These are phyloP conservation scores for Cercophora sp. DNA, from an alignment of 495 filamentous ascomycete genomes.

Conservation along the genomic window DNA sequence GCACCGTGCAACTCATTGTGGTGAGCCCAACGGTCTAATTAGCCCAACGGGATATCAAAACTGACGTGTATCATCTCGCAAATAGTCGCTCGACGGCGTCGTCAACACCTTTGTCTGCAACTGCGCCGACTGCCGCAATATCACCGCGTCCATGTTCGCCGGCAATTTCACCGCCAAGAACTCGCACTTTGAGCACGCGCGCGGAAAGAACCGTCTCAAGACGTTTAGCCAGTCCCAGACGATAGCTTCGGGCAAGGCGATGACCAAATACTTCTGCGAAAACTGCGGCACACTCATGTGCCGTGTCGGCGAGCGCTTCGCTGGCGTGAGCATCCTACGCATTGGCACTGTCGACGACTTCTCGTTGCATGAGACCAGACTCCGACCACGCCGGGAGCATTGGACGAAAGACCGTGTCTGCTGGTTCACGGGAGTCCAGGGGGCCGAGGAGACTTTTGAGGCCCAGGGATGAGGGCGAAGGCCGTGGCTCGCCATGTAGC, in stretches of 20 bases:
- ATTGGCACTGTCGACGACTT: conserved; percentile 56
- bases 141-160: conserved; percentile 58
- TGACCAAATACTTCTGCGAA: conserved; percentile 54
- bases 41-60: neutral
- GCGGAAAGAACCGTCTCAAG: conserved; percentile 44
- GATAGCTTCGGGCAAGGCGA: conserved; percentile 37
- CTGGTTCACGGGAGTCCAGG: conserved; percentile 39
- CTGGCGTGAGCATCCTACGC: conserved; percentile 42
- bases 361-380: conserved; percentile 45
- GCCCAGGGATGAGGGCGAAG: too few relatives aligned
- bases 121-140: conserved; percentile 55
- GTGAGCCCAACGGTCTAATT: conserved; percentile 26
- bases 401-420: conserved; percentile 41
- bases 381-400: conserved; percentile 43
- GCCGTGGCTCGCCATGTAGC: too few relatives aligned
- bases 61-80: neutral
- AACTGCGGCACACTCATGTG: conserved; percentile 55
- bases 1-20: conserved; percentile 51
- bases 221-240: conserved; percentile 39
- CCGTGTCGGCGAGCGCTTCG: conserved; percentile 32
- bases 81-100: conserved; percentile 31
- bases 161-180: conserved; percentile 49
- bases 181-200: conserved; percentile 39
- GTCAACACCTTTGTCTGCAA: conserved; percentile 53
- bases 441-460: conserved; percentile 22